Evolutionary conservation across 768 basidiomycete genomes (phyloP).

Genomic region (Leccinum truebloodii): DNA sequence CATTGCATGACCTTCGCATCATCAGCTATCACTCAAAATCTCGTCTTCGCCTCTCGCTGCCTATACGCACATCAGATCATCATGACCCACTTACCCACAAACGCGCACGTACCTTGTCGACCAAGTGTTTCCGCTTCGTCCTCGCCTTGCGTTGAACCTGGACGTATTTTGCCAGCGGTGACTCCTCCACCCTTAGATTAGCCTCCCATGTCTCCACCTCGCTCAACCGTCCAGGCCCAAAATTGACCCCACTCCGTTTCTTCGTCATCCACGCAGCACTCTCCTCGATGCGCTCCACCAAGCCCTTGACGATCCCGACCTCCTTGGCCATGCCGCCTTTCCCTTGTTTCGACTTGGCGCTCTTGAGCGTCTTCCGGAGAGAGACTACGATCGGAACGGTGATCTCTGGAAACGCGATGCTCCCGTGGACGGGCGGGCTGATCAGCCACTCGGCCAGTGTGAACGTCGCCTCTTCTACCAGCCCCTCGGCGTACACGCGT

Average conservation of each 20-base stretch:
- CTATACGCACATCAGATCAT: slow-evolving; percentile 2
- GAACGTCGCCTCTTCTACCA: slow-evolving; percentile 81
- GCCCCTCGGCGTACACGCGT: slow-evolving; percentile 76
- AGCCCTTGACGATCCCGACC: slow-evolving; percentile 60
- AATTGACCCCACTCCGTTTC: slow-evolving; percentile 65
- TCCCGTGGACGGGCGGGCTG: slow-evolving; percentile 67
- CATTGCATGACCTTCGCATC: neutral
- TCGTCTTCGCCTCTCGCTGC: slow-evolving; percentile 51
- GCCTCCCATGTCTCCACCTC: slow-evolving; percentile 78
- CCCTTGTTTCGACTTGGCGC: slow-evolving; percentile 41
- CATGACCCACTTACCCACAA: neutral
- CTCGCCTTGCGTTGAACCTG: slow-evolving; percentile 79
- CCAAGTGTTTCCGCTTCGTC: slow-evolving; percentile 66
- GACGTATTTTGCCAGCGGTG: slow-evolving; percentile 63
- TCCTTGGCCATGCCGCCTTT: slow-evolving; percentile 50
- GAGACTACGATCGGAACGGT: slow-evolving; percentile 74
- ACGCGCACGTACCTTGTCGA: slow-evolving; percentile 63
- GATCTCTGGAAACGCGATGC: slow-evolving; percentile 93
- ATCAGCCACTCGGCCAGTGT: slow-evolving; percentile 83
- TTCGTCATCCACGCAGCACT: slow-evolving; percentile 77
- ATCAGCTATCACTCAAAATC: slow-evolving; percentile 52
- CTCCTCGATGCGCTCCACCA: slow-evolving; percentile 88
- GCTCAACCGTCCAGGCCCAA: slow-evolving; percentile 69
- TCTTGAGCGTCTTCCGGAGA: slow-evolving; percentile 75
- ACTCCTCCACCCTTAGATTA: slow-evolving; percentile 57